Conservation (phyloP, 768 basidiomycete species). For the Psilocybe cyanescens region DNA sequence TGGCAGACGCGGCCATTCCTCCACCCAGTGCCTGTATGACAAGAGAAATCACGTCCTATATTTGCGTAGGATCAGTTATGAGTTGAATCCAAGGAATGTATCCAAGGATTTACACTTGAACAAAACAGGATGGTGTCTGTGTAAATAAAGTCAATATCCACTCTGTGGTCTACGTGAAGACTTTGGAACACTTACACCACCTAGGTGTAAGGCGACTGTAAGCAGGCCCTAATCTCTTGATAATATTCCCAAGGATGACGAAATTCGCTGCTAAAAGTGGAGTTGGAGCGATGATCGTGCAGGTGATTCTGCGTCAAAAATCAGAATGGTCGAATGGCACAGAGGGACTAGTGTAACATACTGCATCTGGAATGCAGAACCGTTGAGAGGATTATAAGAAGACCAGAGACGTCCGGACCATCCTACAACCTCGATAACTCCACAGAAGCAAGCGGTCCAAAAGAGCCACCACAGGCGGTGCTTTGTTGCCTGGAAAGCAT, state of each 20-base stretch:
- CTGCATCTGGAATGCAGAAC: conserved; percentile 43
- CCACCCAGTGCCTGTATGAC: conserved; percentile 62
- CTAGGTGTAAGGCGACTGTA: conserved; percentile 54
- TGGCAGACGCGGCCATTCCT: conserved; percentile 42
- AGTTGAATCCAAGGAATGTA: not conserved
- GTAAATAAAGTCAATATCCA: not conserved
- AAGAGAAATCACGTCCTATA: conserved; percentile 52
- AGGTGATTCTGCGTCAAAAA: conserved; percentile 33
- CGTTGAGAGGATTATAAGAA: conserved; percentile 27
- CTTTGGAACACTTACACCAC: conserved; percentile 28
- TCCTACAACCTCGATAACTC: conserved; percentile 53
- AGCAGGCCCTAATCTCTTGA: conserved; percentile 41
- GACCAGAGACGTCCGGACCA: conserved; percentile 64
- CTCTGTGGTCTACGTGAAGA: not conserved
- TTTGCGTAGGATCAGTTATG: not conserved
- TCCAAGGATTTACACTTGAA: conserved; percentile 28
- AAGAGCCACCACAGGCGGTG: conserved; percentile 57
- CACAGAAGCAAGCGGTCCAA: conserved; percentile 50
- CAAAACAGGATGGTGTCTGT: conserved; percentile 37
- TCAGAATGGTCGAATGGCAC: not conserved
- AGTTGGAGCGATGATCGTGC: conserved; percentile 57
- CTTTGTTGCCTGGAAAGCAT: conserved; percentile 38
- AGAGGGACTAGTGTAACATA: conserved; percentile 26
- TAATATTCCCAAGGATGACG: conserved; percentile 52
- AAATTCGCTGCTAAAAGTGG: conserved; percentile 62